Base-by-base conservation (phyloP, 2,329 filamentous ascomycete genomes). In the Phoma sp. region DNA sequence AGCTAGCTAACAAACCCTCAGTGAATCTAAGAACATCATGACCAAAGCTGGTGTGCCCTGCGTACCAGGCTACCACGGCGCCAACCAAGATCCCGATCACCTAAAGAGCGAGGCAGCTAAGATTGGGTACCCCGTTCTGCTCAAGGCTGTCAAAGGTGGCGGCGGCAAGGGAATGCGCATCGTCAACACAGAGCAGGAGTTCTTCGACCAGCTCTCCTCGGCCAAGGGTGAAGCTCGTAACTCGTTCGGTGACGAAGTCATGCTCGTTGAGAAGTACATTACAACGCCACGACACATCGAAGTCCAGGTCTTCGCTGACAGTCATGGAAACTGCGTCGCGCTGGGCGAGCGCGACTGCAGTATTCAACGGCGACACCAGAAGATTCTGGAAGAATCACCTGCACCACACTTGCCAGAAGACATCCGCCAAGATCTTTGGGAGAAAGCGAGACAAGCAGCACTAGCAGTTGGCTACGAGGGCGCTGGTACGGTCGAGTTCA, bases 21-120 rank as follows among this genome's bases (percentile, higher is more conserved):
- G 83, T 49, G 83, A 90, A 55, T 95, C 91, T 46, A 99, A 99
- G 76, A 90, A 96, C 72, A 97, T 99, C 71, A 98, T 99, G 95
- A 92, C 86, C 28, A 86, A 87, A 4, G 93, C 95, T n/a, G 92
- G 92, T 7, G 95, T 99, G 3, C 93, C 93, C 4, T 98, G 95
- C 68, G 95, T 99, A 42, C 95, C 95, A 0, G 95, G 95, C 0
- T 99, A 99, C 69, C 95, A 98, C 73, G 95, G 95, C 15, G 68
- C 82, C 1, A 91, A 96, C 46, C 95, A 99, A 77, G 86, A 89
- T 42, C 79, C 83, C 1, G 72, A 76, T 7, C 80, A 82, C 55
- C 78, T 89, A 23, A 83, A 91, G 49, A 78, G 80, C 9, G 87
- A 93, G 72, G 93, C 95, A 7, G 84, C 84, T 64, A 86, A 90